Base-by-base conservation (phyloP, 1,284 basidiomycete genomes). In the Athelia psychrophila region DNA sequence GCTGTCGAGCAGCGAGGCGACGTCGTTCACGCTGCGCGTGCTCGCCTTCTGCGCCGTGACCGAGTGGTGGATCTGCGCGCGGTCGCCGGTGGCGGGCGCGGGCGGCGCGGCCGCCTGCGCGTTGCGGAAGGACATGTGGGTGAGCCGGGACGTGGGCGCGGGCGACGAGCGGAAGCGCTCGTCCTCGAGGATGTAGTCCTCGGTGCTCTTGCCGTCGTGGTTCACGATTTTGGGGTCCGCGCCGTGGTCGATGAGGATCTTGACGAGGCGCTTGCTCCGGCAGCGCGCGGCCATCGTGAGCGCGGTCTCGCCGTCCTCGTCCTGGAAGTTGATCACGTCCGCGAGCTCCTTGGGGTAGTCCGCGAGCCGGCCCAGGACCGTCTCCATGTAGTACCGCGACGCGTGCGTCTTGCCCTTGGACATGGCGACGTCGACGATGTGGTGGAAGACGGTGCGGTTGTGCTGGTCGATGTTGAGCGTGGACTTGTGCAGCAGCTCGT, bases 321-420 rank as follows among this genome's bases (percentile, higher is more conserved):
- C 97, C 68, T 97, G 97, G 70, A 99, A 99, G 67, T 99, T 99
- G 72, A 99, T 93, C 48, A 99, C 95, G 66, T 99, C 97, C 33
- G 95, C 93, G 16, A 99, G 76, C 70, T 99, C 97, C 61, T 92
- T 91, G 2, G 96, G 95, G 70, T 94, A 99, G 65, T 98, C 95
- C n/a, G 91, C 79, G 18, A 99, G 79, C 42, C 95, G 84, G 45
- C 78, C 80, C 51, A 99, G 79, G 51, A 99, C 90, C 2, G 94
- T 97, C 73, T 99, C 97, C 91, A 99, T 94, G 72, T 99, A 99
- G 74, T 99, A 99, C 20, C 96, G 84, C 2, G 96, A 93, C 2
- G 97, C 97, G 60, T 99, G 96, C 0, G 94, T 92, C 76, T 99
- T 99, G 55, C 92, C 93, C 70, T 98, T 98, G 48, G 93, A 88